Evolutionary conservation across 768 basidiomycete genomes (phyloP), one percentile per base, ranked within the genome.

Genomic region (Lentinula guzmanii): DNA sequence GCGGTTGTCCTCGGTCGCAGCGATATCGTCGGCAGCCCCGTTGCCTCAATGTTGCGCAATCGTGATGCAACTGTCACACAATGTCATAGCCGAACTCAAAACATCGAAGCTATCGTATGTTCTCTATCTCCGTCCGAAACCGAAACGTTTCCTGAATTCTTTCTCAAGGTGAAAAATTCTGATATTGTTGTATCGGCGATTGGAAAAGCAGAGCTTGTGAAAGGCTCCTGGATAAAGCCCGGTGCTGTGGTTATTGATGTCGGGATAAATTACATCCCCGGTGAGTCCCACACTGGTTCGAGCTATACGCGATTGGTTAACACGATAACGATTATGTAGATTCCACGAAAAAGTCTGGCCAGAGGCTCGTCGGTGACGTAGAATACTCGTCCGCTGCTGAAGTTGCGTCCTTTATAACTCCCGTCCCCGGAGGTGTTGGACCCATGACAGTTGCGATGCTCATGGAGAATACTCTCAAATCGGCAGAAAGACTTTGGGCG

Each of bases 371-470:
- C 61, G 97, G 97, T 42, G 97, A 99, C 74, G 95, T 98, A 54
- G 87, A 97, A 64, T 98, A 85, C 69, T 79, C 80, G 7, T 80
- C 89, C 5, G 95, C 93, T n/a, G 75, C 83, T 28, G 69, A 77
- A 50, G 85, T 89, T 62, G 96, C 97, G 1, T 91, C 92, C 1
- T 77, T 89, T 74, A 97, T 99, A 68, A 99, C 97, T 0, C 97
- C 97, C 21, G 97, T 99, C 28, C 97, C 97, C 0, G 97, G 97
- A 73, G 97, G 97, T 61, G 97, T 99, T 57, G 97, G 97, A 11
- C 97, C 97, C n/a, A 97, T 98, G 95, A 99, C 97, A 13, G 97
- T 99, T 61, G 97, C 97, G 21, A 82, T 98, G 79, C 86, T 99
- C 64, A 98, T 99, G 95, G 83, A 87, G 69, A 99, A 98, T 75